A percentile compares a stretch with the other conserved stretches of the same genome.
These are phyloP conservation scores for Biscutella laevigata DNA, from an alignment of 441 rosid species.

Conservation along the genomic window DNA sequence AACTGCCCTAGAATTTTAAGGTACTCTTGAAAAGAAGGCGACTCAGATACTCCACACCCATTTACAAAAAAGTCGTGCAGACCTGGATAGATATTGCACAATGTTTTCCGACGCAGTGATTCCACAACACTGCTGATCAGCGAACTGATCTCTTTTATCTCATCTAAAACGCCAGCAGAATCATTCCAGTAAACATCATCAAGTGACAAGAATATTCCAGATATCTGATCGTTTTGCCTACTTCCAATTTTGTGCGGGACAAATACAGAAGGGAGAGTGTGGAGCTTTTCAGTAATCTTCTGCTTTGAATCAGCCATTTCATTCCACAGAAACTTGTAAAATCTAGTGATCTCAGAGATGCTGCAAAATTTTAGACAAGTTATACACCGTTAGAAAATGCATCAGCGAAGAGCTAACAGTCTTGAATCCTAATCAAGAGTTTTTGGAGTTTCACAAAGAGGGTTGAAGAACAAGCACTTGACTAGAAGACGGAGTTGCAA, in stretches of 20 bases:
- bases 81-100: conserved; percentile 66
- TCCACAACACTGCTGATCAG: conserved; percentile 27
- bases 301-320: conserved; percentile 48
- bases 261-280: conserved; percentile 50
- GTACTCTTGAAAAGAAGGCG: conserved; percentile 55
- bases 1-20: conserved; percentile 55
- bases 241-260: conserved; percentile 45
- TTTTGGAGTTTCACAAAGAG: neutral
- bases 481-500: conserved; percentile 6
- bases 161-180: conserved; percentile 57
- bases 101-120: conserved; percentile 40
- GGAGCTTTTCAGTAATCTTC: conserved; percentile 44
- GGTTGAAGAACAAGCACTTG: conserved; percentile 5
- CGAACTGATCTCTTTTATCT: conserved; percentile 38
- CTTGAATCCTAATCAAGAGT: neutral
- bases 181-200: conserved; percentile 84
- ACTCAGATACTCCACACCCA: conserved; percentile 60
- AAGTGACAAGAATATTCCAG: conserved; percentile 60
- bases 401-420: neutral
- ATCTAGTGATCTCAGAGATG: conserved; percentile 59
- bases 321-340: conserved; percentile 67
- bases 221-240: conserved; percentile 43
- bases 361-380: conserved; percentile 37
- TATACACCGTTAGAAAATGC: conserved; percentile 12
- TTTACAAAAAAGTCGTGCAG: conserved; percentile 75